Conservation (phyloP, 2,329 filamentous ascomycete species). For the Colletotrichum sp. region DNA sequence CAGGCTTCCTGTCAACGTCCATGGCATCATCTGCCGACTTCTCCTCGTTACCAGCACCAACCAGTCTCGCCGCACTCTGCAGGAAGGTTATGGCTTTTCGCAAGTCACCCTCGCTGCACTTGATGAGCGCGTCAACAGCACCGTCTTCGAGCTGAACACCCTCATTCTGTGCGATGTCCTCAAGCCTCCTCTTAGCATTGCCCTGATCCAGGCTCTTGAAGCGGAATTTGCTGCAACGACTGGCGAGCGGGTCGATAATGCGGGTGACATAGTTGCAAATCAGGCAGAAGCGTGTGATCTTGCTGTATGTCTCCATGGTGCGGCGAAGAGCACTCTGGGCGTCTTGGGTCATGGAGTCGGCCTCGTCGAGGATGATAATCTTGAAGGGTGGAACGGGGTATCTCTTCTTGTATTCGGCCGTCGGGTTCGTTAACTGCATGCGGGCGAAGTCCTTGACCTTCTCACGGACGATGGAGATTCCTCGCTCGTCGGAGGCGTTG, state of each 20-base stretch:
- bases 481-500: conserved; percentile 98
- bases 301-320: conserved; percentile 98
- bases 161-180: conserved; percentile 83
- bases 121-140: conserved; percentile 82
- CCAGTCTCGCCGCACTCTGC: conserved; percentile 90
- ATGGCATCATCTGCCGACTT: conserved; percentile 64
- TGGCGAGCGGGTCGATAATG: conserved; percentile 95
- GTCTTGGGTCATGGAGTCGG: conserved; percentile 98
- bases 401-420: conserved; percentile 68
- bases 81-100: conserved; percentile 95
- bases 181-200: conserved; percentile 79
- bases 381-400: conserved; percentile 98
- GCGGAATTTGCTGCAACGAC: conserved; percentile 92
- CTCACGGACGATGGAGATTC: conserved; percentile 94
- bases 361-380: conserved; percentile 97
- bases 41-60: conserved; percentile 67
- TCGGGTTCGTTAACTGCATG: conserved; percentile 88
- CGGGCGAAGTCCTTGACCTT: conserved; percentile 99
- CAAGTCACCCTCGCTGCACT: conserved; percentile 91
- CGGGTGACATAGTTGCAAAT: conserved; percentile 99
- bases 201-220: conserved; percentile 95
- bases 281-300: conserved; percentile 95
- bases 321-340: conserved; percentile 90
- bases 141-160: conserved; percentile 78
- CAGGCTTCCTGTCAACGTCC: conserved; percentile 62